Base-by-base conservation (phyloP, 345 rosid genomes). In the Microthlaspi erraticum region DNA sequence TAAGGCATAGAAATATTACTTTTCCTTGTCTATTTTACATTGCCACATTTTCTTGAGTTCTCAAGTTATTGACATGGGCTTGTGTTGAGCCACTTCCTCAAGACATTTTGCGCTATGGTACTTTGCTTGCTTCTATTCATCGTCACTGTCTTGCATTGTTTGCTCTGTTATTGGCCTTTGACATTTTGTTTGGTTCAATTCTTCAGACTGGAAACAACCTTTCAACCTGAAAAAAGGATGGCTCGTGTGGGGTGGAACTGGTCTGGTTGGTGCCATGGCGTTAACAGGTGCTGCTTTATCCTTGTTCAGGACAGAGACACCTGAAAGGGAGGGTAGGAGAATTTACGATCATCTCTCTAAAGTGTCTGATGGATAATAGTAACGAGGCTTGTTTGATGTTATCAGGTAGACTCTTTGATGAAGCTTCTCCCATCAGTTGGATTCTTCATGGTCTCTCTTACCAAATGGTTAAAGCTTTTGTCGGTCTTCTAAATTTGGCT, bases 401-500 rank as follows among this genome's bases (percentile, higher is more conserved):
- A 48, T 67, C 71, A 78, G 81, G 77, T 64, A 39, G 81, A 78
- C 59, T 68, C 81, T 48, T 72, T 78, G 54, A 74, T 78, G 73
- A 69, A 56, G 58, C 70, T 78, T 54, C 81, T 78, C n/a, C 81
- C 81, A 26, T 63, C 73, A 31, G 73, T 73, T 50, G 81, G 81
- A 39, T 94, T 94, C 82, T 83, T 94, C 53, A 85, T 94, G 99
- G 90, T 85, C 51, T 84, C 96, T 51, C 78, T 94, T 52, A 94
- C 99, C 69, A 94, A 89, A 79, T 94, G 99, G 99, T 91, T 64
- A 29, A 55, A 0, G 10, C 5, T 36, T n/a, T n/a, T n/a, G 3
- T 59, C 54, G n/a, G 49, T 41, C 50, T 58, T 50, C 50, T 65
- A n/a, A n/a, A 51, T 26, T 26, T 13, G 2, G n/a, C 7, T 65